These are phyloP conservation scores for Penicillium frequentans DNA, from an alignment of 2,329 filamentous ascomycete species.

Conservation along the genomic window DNA sequence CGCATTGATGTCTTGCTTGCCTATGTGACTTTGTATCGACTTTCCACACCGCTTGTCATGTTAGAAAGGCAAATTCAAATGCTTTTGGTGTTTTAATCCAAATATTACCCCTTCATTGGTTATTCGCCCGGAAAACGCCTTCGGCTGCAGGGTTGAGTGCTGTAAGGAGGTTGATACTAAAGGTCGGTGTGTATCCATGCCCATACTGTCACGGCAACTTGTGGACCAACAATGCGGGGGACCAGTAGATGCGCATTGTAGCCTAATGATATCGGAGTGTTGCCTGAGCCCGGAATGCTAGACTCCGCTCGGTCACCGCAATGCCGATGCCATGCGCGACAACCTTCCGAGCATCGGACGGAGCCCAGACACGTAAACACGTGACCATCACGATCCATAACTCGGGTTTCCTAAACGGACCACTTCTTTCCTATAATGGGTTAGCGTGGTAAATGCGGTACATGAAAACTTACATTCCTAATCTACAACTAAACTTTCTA, in stretches of 20 bases:
- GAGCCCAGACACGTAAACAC: neutral
- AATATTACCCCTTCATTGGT: slow-evolving; percentile 1
- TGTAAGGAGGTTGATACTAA: slow-evolving; percentile 8
- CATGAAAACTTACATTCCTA: neutral
- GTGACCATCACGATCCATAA: slow-evolving; percentile 2
- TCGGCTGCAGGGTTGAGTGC: neutral
- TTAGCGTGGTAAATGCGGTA: neutral
- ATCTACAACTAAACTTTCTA: neutral
- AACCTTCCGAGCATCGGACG: neutral
- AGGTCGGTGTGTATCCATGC: neutral
- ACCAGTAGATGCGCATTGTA: neutral
- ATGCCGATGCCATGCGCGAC: slow-evolving; percentile 7
- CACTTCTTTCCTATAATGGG: neutral
- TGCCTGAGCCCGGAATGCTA: slow-evolving; percentile 21
- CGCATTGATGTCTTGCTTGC: slow-evolving; percentile 1
- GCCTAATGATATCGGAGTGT: neutral
- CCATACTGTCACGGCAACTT: neutral
- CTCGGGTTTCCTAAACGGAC: neutral
- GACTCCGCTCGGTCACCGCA: slow-evolving; percentile 5
- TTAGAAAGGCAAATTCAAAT: slow-evolving; percentile 10
- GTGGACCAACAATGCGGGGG: slow-evolving; percentile 3
- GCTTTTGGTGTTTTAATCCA: slow-evolving; percentile 5
- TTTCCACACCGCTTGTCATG: slow-evolving; percentile 12
- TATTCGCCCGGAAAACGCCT: neutral
- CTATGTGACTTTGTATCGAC: slow-evolving; percentile 5